These are phyloP conservation scores for Fusarium albidum DNA, from an alignment of 2,329 filamentous ascomycete species.

Conservation along the genomic window DNA sequence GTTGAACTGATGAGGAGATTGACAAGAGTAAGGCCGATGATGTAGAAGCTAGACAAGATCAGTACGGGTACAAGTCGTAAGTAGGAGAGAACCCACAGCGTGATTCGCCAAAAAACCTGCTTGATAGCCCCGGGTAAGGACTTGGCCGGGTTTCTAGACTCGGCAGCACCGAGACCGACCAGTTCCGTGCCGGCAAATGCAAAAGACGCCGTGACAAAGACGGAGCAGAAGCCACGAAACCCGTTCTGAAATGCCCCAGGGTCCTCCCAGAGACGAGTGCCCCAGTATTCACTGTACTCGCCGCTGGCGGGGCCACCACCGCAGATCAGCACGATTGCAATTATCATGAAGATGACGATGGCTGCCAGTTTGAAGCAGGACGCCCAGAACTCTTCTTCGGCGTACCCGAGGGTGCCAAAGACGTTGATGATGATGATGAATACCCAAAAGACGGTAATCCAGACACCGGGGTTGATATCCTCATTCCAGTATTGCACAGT, in stretches of 20 bases:
- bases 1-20: slow-evolving; percentile 52
- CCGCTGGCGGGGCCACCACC: slow-evolving; percentile 61
- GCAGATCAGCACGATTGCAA: slow-evolving; percentile 62
- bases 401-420: slow-evolving; percentile 61
- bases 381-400: too few species aligned
- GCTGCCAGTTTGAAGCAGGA: slow-evolving; percentile 65
- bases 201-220: slow-evolving; percentile 15
- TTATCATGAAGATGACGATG: slow-evolving; percentile 66
- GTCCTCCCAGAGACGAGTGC: slow-evolving; percentile 43
- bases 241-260: slow-evolving; percentile 68
- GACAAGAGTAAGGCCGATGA: slow-evolving; percentile 55
- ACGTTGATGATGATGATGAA: slow-evolving; percentile 58
- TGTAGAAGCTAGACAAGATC: too few species aligned
- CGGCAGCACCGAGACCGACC: slow-evolving; percentile 14
- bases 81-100: too few species aligned
- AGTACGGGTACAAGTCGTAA: too few species aligned
- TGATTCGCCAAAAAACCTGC: slow-evolving; percentile 66
- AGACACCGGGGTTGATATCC: slow-evolving; percentile 54
- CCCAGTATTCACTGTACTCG: slow-evolving; percentile 51
- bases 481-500: slow-evolving; percentile 59
- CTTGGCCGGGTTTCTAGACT: slow-evolving; percentile 71
- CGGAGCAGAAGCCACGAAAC: slow-evolving; percentile 42
- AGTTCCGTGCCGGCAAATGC: slow-evolving; percentile 17
- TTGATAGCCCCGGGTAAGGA: slow-evolving; percentile 79
- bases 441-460: slow-evolving; percentile 60